Evolutionary conservation across 257 asterid species (phyloP), one percentile per base, ranked within the genome.

Genomic region (Salvia miltiorrhiza): DNA sequence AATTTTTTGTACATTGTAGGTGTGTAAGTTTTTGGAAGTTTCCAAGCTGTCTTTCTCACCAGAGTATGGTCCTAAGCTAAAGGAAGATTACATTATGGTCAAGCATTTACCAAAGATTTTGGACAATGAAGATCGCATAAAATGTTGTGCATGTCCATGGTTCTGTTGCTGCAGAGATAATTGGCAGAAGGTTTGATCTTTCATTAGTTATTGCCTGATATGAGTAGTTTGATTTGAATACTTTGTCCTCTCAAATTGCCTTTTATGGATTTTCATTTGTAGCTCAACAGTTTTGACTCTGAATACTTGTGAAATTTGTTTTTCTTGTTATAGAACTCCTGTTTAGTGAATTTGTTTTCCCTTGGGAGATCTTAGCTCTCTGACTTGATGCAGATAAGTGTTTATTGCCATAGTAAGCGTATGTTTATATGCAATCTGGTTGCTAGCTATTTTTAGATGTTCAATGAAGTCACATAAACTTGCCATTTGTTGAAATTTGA

Each of bases 31-130:
- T 72, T 74, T 92, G 86, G 97, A 89, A 78, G 97, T 92, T 79
- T 92, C 97, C 43, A 87, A 74, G 78, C 78, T 92, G 80, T 92
- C 97, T 62, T 92, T 92, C 83, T 83, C 89, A n/a, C 92, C 90
- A 4, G 97, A 92, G 69, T 92, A 92, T 81, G 97, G 96, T 56
- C 97, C 97, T 67, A 92, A 89, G 89, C 80, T 92, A 40, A 92
- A 92, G 80, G 97, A 92, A 81, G 97, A 89, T 40, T 92, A 80
- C 74, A 77, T 92, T 67, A 80, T 92, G 95, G 97, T 89, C 84
- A 88, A 88, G 78, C 97, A 91, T 81, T 84, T 91, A 67, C 92
- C 97, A 26, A 74, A 79, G 65, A 68, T 81, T 65, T 40, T 69
- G 67, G 82, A 73, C 55, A 54, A 57, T 26, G 82, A 63, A 13